Evolutionary conservation across 2,329 filamentous ascomycete species (phyloP), one percentile per base, ranked within the genome.

Genomic region (Exophiala spinifera): DNA sequence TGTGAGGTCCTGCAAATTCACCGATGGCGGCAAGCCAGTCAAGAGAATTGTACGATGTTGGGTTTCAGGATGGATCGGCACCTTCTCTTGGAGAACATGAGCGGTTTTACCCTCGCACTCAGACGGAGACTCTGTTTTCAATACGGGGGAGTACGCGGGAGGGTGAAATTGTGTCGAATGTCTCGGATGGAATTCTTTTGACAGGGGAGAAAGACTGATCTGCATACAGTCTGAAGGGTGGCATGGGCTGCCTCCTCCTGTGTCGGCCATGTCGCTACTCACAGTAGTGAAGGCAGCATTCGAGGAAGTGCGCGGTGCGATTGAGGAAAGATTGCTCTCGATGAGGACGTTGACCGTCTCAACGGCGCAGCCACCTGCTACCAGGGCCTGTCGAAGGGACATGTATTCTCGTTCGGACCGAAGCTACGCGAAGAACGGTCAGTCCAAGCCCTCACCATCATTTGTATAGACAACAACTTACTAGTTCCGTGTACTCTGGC

Each of bases 1-100:
- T 2, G 80, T 77, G 55, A 94, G 72, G 59, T 94, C 87, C 44
- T 76, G 77, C 64, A 88, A 82, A 0, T 83, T 87, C 13, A 79
- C 80, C 2, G 74, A 75, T 4, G 84, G 79, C 1, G 85, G 74
- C 1, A 94, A 75, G 54, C 85, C 84, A 33, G 71, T 72, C 46
- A 92, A 73, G 19, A 82, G 72, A 19, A 95, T 60, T 0, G 86
- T 87, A 46, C 87, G 78, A 60, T 74, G 43, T 48, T 34, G 21
- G 20, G 51, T 28, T 28, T 13, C 8, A n/a, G 25, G 13, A 7
- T 48, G 34, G 11, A 28, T 4, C 25, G 19, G 15, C 25, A 14
- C 20, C 23, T 44, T 15, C 13, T 44, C 42, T 25, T 44, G 42
- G 8, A 25, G 8, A 28, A n/a, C 42, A 14, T 44, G 19, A 20